Evolutionary conservation across 257 asterid genomes (phyloP), one percentile per base, ranked within the genome.

Genomic region (Solanum arcanum): DNA sequence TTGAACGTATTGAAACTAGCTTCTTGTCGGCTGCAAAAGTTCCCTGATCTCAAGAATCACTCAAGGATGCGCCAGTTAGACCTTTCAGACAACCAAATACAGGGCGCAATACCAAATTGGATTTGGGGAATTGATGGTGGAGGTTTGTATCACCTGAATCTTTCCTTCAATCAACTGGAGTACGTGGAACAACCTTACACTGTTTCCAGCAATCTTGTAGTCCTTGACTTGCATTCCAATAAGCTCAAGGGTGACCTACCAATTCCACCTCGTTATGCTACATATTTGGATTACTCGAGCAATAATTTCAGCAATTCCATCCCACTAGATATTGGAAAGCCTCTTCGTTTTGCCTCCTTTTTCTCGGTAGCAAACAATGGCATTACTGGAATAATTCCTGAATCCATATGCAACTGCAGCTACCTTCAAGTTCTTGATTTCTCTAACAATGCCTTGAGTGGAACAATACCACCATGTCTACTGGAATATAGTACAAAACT

Each of bases 41-140:
- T 94, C 13, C 98, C 95, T 1, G 76, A 90, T 33, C 60, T 93
- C 16, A 75, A 76, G 23, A 89, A 44, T 68, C 93, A 92, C 21
- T 62, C 89, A 14, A 69, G 16, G 15, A 4, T 93, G 68, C 5
- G 7, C 3, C 31, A 66, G 3, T 69, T 94, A 85, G 96, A 93
- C 86, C 92, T 94, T 37, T 94, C 97, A 0, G 87, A 37, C 74
- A 92, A 92, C 78, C 46, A 44, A 76, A 88, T 94, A 7, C 5
- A 0, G 18, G 97, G 95, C n/a, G 88, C 90, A 84, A 78, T 93
- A 37, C 95, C 96, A 13, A 91, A 87, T 44, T 94, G 96, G 98
- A 89, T 94, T 52, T 93, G 98, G 96, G 49, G 59, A 35, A 56
- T 91, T 10, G 91, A 89, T 59, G 39, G 9, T 66, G 90, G 91